Evolutionary conservation across 2,329 filamentous ascomycete genomes (phyloP), one percentile per base, ranked within the genome.

Genomic region (Trichoderma cornu-damae): DNA sequence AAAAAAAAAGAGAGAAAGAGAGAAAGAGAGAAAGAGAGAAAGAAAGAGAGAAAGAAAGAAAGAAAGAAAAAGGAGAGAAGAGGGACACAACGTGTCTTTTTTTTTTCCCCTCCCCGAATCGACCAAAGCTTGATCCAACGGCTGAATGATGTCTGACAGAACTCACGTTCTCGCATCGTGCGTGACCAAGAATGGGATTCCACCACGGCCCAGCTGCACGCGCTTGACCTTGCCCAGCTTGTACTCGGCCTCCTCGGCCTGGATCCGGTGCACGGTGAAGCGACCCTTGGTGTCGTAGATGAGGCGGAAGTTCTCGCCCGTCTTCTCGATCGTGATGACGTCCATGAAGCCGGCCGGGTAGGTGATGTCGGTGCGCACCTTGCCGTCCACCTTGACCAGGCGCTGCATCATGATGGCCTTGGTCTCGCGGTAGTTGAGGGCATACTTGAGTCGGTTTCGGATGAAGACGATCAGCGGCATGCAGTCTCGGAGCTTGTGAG

Each of bases 101-200:
- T 30, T 28, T 42, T 30, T 37, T 20, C 38, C n/a, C 42, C 22
- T 52, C 16, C 26, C 49, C 65, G 72, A 77, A 80, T 82, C 79
- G 74, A 82, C 91, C 91, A 96, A 94, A 96, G 84, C 89, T 94
- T 95, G 90, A 90, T 93, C 90, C 93, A 96, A 96, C 93, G 93
- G 87, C 93, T 96, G 93, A 96, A 92, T 94, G 92, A 96, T 90
- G 88, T 89, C 81, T 84, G 81, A 85, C 81, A 88, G 85, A 88
- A 97, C 93, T 96, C 84, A 99, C 93, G 94, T 99, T 91, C 94
- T 89, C 82, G 94, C 94, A 94, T 99, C 94, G 90, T 99, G 94
- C 92, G 94, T 99, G 90, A 99, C 94, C 91, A 97, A 96, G 92
- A 96, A 99, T 95, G 94, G 94, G 87, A 99, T 96, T 84, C 92